Percentiles rank a stretch among this genome's conserved stretches.
These are phyloP conservation scores for Grigorovia humatica DNA, from an alignment of 805 yeast species.

Conservation along the genomic window DNA sequence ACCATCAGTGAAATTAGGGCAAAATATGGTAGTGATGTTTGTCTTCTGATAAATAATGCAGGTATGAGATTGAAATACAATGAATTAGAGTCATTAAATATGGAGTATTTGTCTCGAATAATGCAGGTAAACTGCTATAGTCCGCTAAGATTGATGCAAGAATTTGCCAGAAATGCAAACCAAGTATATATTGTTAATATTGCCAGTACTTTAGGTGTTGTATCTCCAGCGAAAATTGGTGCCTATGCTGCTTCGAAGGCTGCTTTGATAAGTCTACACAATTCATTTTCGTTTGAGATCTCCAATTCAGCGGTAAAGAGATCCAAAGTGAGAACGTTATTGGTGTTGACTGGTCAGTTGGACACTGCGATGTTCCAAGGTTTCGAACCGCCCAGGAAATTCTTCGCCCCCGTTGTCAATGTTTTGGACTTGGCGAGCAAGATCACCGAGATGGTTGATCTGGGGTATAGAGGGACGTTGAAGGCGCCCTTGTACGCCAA, in stretches of 20 bases:
- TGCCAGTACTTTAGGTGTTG: conserved; percentile 69
- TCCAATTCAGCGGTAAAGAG: conserved; percentile 32
- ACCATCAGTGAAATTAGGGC: conserved; percentile 32
- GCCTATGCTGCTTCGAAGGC: conserved; percentile 85
- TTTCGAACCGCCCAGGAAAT: conserved; percentile 59
- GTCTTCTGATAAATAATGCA: conserved; percentile 74
- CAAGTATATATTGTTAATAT: conserved; percentile 71
- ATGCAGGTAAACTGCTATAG: conserved; percentile 53
- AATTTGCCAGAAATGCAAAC: conserved; percentile 40
- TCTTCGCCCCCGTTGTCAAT: conserved; percentile 70
- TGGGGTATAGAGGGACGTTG: conserved; percentile 62
- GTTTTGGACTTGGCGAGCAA: conserved; percentile 46
- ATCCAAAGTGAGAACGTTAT: conserved; percentile 49
- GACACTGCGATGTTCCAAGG: conserved; percentile 67
- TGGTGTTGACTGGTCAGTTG: conserved; percentile 79
- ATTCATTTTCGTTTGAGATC: conserved; percentile 65
- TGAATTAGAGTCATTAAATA: conserved; percentile 26
- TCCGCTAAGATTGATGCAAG: conserved; percentile 54
- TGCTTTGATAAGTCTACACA: conserved; percentile 74
- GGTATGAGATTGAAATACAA: conserved; percentile 50
- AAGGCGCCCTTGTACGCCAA: conserved; percentile 65
- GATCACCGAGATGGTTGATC: conserved; percentile 43
- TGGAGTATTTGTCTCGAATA: conserved; percentile 37
- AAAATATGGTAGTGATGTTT: conserved; percentile 40
- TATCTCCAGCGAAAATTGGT: conserved; percentile 66